These are phyloP conservation scores for Trichoderma pleuroti DNA, from an alignment of 2,329 filamentous ascomycete species.

Conservation along the genomic window DNA sequence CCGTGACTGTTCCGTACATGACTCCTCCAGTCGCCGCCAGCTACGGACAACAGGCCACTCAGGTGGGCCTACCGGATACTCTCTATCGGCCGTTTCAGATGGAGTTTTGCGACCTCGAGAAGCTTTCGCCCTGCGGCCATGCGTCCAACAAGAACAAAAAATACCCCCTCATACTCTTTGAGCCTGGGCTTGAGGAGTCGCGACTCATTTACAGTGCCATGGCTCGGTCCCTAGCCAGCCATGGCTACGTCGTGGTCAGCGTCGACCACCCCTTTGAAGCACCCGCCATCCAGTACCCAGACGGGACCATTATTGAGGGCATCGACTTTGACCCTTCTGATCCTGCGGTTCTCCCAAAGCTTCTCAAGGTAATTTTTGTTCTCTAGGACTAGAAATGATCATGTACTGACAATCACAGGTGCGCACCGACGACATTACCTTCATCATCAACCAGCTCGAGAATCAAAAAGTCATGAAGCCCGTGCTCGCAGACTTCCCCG, in stretches of 20 bases:
- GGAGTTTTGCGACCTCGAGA: conserved; percentile 26
- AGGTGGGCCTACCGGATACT: conserved; percentile 31
- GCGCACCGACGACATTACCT: conserved; percentile 36
- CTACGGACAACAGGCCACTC: conserved; percentile 28
- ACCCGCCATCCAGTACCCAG: conserved; percentile 43
- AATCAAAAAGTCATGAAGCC: conserved; percentile 21
- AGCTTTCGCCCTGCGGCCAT: conserved; percentile 15
- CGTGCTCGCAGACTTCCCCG: conserved; percentile 24
- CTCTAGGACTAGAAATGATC: not conserved
- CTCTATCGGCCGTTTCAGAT: conserved; percentile 30
- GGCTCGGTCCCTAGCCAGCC: conserved; percentile 44
- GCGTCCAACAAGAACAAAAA: not conserved
- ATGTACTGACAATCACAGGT: conserved; percentile 24
- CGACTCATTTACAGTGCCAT: conserved; percentile 42
- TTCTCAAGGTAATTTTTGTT: conserved; percentile 21
- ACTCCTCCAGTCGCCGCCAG: conserved; percentile 30
- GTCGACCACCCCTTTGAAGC: conserved; percentile 50
- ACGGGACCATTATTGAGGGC: conserved; percentile 35
- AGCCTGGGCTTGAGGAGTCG: conserved; percentile 42
- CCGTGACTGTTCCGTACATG: conserved; percentile 32
- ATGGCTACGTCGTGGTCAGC: conserved; percentile 44
- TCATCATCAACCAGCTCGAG: conserved; percentile 35
- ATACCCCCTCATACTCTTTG: conserved; percentile 38
- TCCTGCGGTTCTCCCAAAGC: conserved; percentile 20
- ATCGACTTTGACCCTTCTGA: conserved; percentile 21